These are phyloP conservation scores for Lecanicillium sp. DNA, from an alignment of 2,329 filamentous ascomycete species.

Conservation along the genomic window DNA sequence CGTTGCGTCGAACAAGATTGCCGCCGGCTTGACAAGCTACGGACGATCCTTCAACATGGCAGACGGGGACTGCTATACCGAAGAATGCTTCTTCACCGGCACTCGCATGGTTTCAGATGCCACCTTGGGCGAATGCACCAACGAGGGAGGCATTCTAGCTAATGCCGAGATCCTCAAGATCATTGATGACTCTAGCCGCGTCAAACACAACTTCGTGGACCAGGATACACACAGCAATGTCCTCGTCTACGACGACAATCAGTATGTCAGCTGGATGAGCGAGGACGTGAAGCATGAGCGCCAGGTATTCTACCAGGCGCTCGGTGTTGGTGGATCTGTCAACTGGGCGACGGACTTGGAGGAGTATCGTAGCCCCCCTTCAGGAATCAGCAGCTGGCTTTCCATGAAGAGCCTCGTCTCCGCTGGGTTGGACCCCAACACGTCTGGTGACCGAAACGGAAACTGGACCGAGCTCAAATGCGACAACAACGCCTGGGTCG, in stretches of 20 bases:
- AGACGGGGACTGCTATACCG: too few relatives aligned
- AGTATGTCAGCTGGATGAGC: slow-evolving; percentile 10
- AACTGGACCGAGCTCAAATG: too few relatives aligned
- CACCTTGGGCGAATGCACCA: too few relatives aligned
- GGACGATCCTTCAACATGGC: slow-evolving; percentile 56
- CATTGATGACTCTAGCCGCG: neutral
- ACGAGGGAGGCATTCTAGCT: too few relatives aligned
- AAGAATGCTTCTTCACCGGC: too few relatives aligned
- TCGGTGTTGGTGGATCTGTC: slow-evolving; percentile 9
- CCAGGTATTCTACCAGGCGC: slow-evolving; percentile 1
- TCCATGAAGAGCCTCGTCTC: too few relatives aligned
- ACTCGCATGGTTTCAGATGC: too few relatives aligned
- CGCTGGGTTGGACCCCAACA: too few relatives aligned
- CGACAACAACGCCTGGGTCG: too few relatives aligned
- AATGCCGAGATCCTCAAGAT: slow-evolving; percentile 2
- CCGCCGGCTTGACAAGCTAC: slow-evolving; percentile 73
- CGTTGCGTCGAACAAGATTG: slow-evolving; percentile 57
- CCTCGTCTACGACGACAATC: slow-evolving; percentile 8
- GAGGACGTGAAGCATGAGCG: slow-evolving; percentile 4
- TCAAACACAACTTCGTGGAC: slow-evolving; percentile 4
- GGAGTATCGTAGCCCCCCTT: too few relatives aligned
- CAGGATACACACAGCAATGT: slow-evolving; percentile 9
- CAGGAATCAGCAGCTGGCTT: too few relatives aligned
- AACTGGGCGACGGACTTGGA: slow-evolving; percentile 12
- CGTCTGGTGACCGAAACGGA: too few relatives aligned